Evolutionary conservation across 23 red algal genomes (phyloP), one percentile per base, ranked within the genome.

Genomic region (Rhodosorus marinus): DNA sequence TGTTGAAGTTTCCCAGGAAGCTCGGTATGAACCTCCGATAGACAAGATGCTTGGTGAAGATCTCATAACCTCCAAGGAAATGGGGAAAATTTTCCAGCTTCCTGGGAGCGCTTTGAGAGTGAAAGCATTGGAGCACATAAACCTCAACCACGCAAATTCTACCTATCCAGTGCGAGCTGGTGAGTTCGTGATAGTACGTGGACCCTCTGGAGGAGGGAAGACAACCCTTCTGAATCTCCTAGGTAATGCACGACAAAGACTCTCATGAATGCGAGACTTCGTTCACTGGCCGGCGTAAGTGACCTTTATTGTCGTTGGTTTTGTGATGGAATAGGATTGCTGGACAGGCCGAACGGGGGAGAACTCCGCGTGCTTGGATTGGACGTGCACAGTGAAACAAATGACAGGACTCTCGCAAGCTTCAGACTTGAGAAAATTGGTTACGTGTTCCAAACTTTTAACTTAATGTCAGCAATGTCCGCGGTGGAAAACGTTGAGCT

Each of bases 401-500:
- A 9, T 5, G 5, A 4, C 5, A 46, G 53, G 5, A 22, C 5
- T 35, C 59, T 43, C 47, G 6, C 24, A 19, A 49, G 46, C 26
- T 35, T 64, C 17, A 35, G 24, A 7, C 46, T 64, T 15, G 53
- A 42, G 21, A 22, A 49, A 26, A 64, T 64, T 48, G 59, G 59
- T 0, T 64, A 21, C 53, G 59, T 64, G 4, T 54, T 64, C 4
- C 46, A 64, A 42, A 64, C 46, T 5, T 43, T 43, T 0, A 55
- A 6, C 5, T 48, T 64, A 17, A 5, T 64, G n/a, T 46, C 6
- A 27, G 5, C 24, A 33, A 27, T 49, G 5, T 22, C 5, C n/a
- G 59, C 59, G n/a, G 4, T 64, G 33, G 59, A 64, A 54, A 64
- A 64, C 34, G 59, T 64, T 19, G 59, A 64, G 33, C 32, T 64